Evolutionary conservation across 1,284 basidiomycete species (phyloP).

Genomic region (Golubevia sp.): DNA sequence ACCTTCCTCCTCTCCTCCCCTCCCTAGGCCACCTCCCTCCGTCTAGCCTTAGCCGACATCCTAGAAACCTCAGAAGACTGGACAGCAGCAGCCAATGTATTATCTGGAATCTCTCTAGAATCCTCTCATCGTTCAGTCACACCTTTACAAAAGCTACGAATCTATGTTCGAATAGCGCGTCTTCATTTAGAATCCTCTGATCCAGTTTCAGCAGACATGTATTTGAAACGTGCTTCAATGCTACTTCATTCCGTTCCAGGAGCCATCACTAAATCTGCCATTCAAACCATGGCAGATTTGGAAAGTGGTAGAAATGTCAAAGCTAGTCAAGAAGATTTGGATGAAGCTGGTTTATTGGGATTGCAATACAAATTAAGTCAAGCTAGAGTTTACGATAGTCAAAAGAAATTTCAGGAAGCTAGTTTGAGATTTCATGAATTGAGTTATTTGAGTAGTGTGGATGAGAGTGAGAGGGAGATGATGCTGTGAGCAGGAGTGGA

Average conservation of each 20-base stretch:
- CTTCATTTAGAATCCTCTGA: slow-evolving; percentile 94
- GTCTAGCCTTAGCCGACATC: slow-evolving; percentile 83
- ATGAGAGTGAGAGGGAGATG: slow-evolving; percentile 27
- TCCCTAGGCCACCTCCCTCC: slow-evolving; percentile 75
- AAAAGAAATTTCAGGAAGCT: slow-evolving; percentile 91
- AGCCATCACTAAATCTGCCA: slow-evolving; percentile 10
- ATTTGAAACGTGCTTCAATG: slow-evolving; percentile 92
- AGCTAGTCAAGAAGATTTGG: too few species aligned
- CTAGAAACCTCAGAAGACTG: slow-evolving; percentile 90
- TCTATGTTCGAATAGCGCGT: slow-evolving; percentile 92
- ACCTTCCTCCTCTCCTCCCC: too few species aligned
- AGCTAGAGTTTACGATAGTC: slow-evolving; percentile 89
- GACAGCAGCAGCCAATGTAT: slow-evolving; percentile 83
- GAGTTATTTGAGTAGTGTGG: slow-evolving; percentile 36
- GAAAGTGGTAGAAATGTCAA: too few species aligned
- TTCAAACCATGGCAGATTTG: too few species aligned
- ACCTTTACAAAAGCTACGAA: slow-evolving; percentile 82
- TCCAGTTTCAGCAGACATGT: slow-evolving; percentile 89
- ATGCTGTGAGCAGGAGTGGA: slow-evolving; percentile 34
- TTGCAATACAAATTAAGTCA: slow-evolving; percentile 59
- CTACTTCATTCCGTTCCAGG: slow-evolving; percentile 70
- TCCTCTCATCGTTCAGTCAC: slow-evolving; percentile 78
- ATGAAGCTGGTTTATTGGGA: too few species aligned
- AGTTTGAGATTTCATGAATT: slow-evolving; percentile 91
- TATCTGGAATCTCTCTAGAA: slow-evolving; percentile 88